phyloP scores from a whole-genome alignment of 2,329 filamentous ascomycete species.

The Colletotrichum kahawae region DNA sequence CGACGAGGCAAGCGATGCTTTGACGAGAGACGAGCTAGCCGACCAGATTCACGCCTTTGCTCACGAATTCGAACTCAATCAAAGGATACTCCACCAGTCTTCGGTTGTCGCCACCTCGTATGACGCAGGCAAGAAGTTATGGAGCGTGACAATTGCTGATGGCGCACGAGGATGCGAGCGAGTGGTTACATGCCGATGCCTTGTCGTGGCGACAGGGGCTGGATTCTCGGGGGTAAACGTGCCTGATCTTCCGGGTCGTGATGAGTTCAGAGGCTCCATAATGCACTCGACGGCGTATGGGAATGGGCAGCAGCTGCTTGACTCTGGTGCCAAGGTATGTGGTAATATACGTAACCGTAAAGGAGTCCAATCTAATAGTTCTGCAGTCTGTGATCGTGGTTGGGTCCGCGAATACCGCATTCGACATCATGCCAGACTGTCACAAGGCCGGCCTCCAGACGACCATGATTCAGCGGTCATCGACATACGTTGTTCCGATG shows the following conservation, averaged over 20 bases:
- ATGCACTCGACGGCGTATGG: slow-evolving; percentile 30
- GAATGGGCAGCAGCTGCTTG: slow-evolving; percentile 23
- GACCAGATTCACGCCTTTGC: slow-evolving; percentile 30
- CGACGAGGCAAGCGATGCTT: slow-evolving; percentile 20
- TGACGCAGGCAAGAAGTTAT: slow-evolving; percentile 24
- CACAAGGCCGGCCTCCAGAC: slow-evolving; percentile 31
- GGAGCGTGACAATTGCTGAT: slow-evolving; percentile 28
- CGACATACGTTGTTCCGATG: slow-evolving; percentile 38
- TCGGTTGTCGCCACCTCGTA: slow-evolving; percentile 30
- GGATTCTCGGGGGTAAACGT: slow-evolving; percentile 27
- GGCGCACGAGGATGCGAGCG: not conserved
- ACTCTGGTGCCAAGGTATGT: slow-evolving; percentile 26
- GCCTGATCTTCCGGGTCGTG: slow-evolving; percentile 24
- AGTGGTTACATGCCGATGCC: slow-evolving; percentile 23
- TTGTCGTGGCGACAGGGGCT: slow-evolving; percentile 31
- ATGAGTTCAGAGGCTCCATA: slow-evolving; percentile 27
- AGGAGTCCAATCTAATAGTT: not conserved
- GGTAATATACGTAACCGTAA: not conserved
- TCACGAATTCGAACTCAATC: slow-evolving; percentile 30
- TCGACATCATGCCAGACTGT: slow-evolving; percentile 43
- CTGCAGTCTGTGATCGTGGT: slow-evolving; percentile 34
- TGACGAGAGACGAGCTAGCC: slow-evolving; percentile 29
- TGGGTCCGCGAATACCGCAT: slow-evolving; percentile 47
- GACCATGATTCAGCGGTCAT: slow-evolving; percentile 39
- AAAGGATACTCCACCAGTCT: slow-evolving; percentile 33